Conservation (phyloP, 306 rosid species). For the Urtica urens region DNA sequence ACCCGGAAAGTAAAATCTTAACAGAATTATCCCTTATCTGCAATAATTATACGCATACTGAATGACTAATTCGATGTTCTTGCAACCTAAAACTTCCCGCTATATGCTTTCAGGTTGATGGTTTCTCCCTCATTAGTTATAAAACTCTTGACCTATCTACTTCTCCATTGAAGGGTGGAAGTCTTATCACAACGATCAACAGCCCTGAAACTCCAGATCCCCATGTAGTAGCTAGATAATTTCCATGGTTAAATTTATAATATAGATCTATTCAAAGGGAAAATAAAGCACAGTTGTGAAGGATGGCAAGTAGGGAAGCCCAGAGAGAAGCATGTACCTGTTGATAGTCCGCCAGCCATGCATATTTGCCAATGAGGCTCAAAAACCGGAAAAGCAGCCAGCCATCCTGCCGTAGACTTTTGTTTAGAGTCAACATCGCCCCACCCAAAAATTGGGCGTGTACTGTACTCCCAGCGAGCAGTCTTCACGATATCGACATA, state of each 20-base stretch:
- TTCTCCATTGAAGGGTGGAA: too few relatives aligned
- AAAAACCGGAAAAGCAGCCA: conserved; percentile 94
- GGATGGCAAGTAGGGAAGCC: conserved; percentile 4
- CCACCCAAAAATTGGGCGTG: conserved; percentile 87
- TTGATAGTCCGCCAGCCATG: conserved; percentile 84
- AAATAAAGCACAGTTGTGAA: conserved; percentile 1
- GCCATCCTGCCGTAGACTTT: conserved; percentile 97
- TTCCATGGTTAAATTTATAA: neutral
- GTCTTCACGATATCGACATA: conserved; percentile 68
- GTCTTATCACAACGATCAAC: conserved; percentile 1
- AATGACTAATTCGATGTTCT: too few relatives aligned
- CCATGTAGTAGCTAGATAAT: conserved; percentile 6
- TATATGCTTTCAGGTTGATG: too few relatives aligned
- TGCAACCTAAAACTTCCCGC: too few relatives aligned
- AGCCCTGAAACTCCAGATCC: neutral
- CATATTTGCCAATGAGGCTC: conserved; percentile 99
- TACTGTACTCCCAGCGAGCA: conserved; percentile 90
- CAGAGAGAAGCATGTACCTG: conserved; percentile 44
- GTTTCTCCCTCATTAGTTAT: too few relatives aligned
- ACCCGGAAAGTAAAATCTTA: too few relatives aligned
- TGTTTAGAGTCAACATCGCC: conserved; percentile 77
- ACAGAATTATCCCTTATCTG: too few relatives aligned
- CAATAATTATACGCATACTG: too few relatives aligned
- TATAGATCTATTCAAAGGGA: neutral
- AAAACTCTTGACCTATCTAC: too few relatives aligned